Conservation (phyloP, 1,284 basidiomycete species). For the Gymnopus androsaceus region DNA sequence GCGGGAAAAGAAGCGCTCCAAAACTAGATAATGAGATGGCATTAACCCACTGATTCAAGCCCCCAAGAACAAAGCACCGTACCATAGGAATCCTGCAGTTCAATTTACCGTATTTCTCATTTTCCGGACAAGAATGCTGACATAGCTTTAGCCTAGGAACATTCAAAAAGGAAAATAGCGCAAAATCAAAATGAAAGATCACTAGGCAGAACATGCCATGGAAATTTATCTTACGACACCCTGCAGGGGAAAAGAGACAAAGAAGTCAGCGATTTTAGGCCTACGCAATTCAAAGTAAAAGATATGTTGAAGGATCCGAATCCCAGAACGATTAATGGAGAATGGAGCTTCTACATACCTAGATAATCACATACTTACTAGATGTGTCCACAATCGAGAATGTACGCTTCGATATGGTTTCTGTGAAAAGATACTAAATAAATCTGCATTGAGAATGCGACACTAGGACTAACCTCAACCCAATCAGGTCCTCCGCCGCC, state of each 20-base stretch:
- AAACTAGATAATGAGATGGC: conserved; percentile 50
- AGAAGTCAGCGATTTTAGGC: not conserved
- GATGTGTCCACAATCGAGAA: conserved; percentile 87
- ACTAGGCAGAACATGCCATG: too few species aligned
- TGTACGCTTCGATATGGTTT: conserved; percentile 79
- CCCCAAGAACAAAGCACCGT: not conserved
- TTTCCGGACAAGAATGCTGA: conserved; percentile 89
- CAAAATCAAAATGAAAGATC: too few species aligned
- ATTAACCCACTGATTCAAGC: not conserved
- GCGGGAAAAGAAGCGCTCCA: conserved; percentile 88
- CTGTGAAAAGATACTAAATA: conserved; percentile 35
- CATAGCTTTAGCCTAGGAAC: conserved; percentile 97
- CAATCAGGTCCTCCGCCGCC: conserved; percentile 88
- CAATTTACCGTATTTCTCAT: conserved; percentile 86
- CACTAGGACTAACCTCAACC: conserved; percentile 72
- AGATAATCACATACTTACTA: conserved; percentile 47
- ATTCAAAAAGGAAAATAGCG: conserved; percentile 4
- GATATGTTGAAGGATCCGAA: too few species aligned
- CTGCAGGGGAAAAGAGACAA: conserved; percentile 37
- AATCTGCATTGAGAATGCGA: conserved; percentile 6
- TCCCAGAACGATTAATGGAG: too few species aligned
- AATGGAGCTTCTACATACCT: not conserved
- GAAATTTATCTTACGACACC: conserved; percentile 77
- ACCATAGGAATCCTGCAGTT: conserved; percentile 84
- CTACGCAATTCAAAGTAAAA: not conserved